Percentiles rank a stretch among this genome's conserved stretches.
Conservation (phyloP, 2,329 filamentous ascomycete genomes). For the Tricladium varicosporioides region DNA sequence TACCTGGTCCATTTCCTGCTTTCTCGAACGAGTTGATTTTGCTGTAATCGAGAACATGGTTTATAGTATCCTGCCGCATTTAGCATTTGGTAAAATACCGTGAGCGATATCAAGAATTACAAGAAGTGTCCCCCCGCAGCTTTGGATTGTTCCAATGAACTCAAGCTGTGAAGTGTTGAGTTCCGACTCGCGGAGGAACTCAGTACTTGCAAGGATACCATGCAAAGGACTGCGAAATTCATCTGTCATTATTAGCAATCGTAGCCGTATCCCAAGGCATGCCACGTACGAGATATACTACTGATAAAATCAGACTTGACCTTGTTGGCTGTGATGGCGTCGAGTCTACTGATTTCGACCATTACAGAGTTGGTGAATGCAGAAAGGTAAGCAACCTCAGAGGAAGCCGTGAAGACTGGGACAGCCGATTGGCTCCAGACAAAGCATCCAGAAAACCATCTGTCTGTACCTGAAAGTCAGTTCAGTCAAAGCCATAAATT, state of each 20-base stretch:
- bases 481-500: neutral
- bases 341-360: slow-evolving; percentile 29
- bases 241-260: slow-evolving; percentile 17
- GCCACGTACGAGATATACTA: slow-evolving; percentile 26
- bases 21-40: slow-evolving; percentile 47
- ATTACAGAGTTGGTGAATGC: slow-evolving; percentile 29
- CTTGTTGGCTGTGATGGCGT: slow-evolving; percentile 27
- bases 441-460: neutral
- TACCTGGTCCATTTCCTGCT: slow-evolving; percentile 21
- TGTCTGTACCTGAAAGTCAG: neutral
- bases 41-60: slow-evolving; percentile 51
- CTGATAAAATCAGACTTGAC: slow-evolving; percentile 32
- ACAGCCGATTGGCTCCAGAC: neutral
- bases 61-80: slow-evolving; percentile 43
- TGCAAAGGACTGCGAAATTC: slow-evolving; percentile 31
- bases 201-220: slow-evolving; percentile 53
- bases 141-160: slow-evolving; percentile 47
- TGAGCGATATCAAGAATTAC: slow-evolving; percentile 8
- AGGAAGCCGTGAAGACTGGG: slow-evolving; percentile 26
- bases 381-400: slow-evolving; percentile 26
- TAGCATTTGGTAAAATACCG: neutral
- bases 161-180: slow-evolving; percentile 45
- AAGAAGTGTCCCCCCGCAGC: slow-evolving; percentile 48
- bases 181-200: slow-evolving; percentile 49
- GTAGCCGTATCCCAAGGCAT: no score